These are phyloP conservation scores for Cerioporus squamosus DNA, from an alignment of 1,284 basidiomycete genomes.

Conservation along the genomic window DNA sequence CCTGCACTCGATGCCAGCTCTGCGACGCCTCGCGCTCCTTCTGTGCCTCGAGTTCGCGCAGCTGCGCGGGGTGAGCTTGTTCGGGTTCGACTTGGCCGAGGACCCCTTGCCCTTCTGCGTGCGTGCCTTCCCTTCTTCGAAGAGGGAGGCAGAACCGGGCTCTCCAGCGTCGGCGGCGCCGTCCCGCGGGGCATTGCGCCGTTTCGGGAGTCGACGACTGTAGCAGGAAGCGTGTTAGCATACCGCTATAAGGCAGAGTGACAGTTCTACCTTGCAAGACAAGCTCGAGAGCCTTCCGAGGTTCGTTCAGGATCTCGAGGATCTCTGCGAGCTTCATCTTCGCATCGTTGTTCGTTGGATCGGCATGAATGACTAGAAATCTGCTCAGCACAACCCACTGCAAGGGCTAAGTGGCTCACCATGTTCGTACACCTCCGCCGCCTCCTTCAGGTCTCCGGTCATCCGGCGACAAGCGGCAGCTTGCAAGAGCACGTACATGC, in stretches of 20 bases:
- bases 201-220: slow-evolving; percentile 74
- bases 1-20: slow-evolving; percentile 53
- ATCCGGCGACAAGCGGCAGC: slow-evolving; percentile 79
- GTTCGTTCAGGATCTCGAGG: slow-evolving; percentile 83
- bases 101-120: slow-evolving; percentile 38
- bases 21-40: slow-evolving; percentile 64
- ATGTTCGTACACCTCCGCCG: slow-evolving; percentile 83
- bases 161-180: slow-evolving; percentile 29
- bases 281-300: slow-evolving; percentile 81
- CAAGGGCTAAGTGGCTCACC: slow-evolving; percentile 48
- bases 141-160: slow-evolving; percentile 49
- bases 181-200: slow-evolving; percentile 39
- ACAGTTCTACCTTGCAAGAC: slow-evolving; percentile 77
- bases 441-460: slow-evolving; percentile 72
- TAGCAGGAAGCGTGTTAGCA: background rate
- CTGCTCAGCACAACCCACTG: background rate
- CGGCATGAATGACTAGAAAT: slow-evolving; percentile 67
- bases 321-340: slow-evolving; percentile 91
- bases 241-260: background rate
- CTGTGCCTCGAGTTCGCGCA: slow-evolving; percentile 61
- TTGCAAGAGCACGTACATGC: slow-evolving; percentile 67
- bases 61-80: slow-evolving; percentile 55
- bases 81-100: slow-evolving; percentile 37
- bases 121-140: slow-evolving; percentile 50
- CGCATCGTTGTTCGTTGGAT: slow-evolving; percentile 78